Base-by-base conservation (phyloP, 805 yeast genomes). In the Candida anglica region DNA sequence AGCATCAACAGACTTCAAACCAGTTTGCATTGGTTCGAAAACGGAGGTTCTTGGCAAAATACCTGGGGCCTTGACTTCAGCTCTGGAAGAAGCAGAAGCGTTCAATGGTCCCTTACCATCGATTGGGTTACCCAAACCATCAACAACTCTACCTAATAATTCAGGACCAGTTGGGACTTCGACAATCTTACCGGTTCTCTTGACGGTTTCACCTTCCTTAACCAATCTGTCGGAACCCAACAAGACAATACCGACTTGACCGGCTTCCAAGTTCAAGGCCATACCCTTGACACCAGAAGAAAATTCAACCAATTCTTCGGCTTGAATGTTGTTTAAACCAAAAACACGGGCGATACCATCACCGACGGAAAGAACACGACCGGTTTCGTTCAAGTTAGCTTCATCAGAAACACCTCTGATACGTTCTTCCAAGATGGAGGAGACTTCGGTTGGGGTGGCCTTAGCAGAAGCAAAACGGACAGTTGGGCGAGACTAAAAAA, bases 301-400 rank as follows among this genome's bases (percentile, higher is more conserved):
- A 77, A 93, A 94, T 77, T 93, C 98, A 61, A 93, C 97, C 70
- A 93, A 81, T 77, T 93, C 99, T 78, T 93, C 98, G 66, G 98
- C 98, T 80, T 91, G 98, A 73, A 88, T 82, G 81, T 93, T 93
- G 93, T 89, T 93, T 61, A 93, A 78, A 76, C 99, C 99, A 76
- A 86, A 93, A 63, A 93, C 96, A 81, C 98, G 94, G 69, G 98
- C 99, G 67, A 93, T 93, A 93, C 99, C 99, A 74, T 93, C 99
- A 85, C 98, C 98, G 64, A 93, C 96, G 53, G 97, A 84, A 66
- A 93, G 79, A 63, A 93, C 98, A 75, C 96, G 87, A 71, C 99
- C 99, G 66, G 98, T 94, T 77, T 93, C 98, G 72, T 93, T 87
- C 63, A 93, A 82, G 83, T 86, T 81, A 58, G 96, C 86, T 73